Percentiles rank a stretch among this genome's conserved stretches.
Evolutionary conservation across 345 rosid species (phyloP).

Genomic region (Salix udensis): DNA sequence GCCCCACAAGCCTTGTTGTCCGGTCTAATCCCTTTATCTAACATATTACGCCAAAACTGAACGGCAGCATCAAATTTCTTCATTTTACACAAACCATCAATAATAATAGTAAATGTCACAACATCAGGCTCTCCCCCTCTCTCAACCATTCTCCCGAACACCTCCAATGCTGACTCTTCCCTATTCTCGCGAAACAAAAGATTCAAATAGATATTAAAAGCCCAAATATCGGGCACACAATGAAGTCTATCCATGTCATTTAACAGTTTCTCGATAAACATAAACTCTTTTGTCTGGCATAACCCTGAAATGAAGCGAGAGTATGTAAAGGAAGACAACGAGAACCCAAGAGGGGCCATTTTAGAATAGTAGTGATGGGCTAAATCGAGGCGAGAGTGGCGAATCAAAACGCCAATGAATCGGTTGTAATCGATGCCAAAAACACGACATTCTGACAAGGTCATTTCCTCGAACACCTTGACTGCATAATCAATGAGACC

Average conservation of each 20-base stretch:
- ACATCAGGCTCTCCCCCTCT: conserved; percentile 82
- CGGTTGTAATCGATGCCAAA: conserved; percentile 81
- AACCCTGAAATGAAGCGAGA: conserved; percentile 89
- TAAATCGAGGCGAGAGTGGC: conserved; percentile 57
- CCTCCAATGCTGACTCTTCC: conserved; percentile 53
- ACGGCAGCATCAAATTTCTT: conserved; percentile 50
- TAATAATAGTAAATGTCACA: conserved; percentile 71
- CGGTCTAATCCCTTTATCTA: conserved; percentile 50
- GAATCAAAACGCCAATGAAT: conserved; percentile 71
- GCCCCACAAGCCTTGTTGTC: conserved; percentile 60
- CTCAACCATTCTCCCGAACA: conserved; percentile 48
- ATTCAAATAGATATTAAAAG: conserved; percentile 67
- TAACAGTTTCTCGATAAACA: conserved; percentile 51
- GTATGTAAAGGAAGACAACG: conserved; percentile 78
- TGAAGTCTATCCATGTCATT: conserved; percentile 67
- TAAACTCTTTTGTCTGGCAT: conserved; percentile 54
- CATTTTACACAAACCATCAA: conserved; percentile 61
- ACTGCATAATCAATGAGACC: conserved; percentile 74
- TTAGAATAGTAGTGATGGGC: conserved; percentile 58
- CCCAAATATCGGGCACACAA: conserved; percentile 73
- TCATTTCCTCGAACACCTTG: conserved; percentile 88
- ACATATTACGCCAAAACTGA: conserved; percentile 66
- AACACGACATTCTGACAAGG: conserved; percentile 66
- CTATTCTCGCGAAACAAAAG: conserved; percentile 56
- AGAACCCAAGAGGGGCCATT: conserved; percentile 66